phyloP scores from a whole-genome alignment of 2,329 filamentous ascomycete species.

The Hymenoscyphus repandus region DNA sequence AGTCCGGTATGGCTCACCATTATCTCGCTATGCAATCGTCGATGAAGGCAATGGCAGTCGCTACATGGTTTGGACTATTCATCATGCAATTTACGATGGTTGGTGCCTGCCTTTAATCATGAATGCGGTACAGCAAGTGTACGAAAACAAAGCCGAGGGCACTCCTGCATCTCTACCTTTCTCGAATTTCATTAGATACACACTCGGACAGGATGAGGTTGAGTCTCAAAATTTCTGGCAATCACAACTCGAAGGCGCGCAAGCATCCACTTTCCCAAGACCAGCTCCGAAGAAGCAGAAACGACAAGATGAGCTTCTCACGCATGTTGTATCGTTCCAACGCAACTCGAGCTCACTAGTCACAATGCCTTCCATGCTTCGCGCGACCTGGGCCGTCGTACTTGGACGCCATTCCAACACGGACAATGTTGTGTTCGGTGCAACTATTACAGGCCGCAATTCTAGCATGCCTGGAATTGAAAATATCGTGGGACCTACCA shows the following conservation, averaged over 20 bases:
- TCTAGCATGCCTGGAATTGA: conserved; percentile 35
- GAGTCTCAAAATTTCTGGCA: too few relatives aligned
- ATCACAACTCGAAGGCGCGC: too few relatives aligned
- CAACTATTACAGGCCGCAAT: conserved; percentile 38
- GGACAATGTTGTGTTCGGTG: conserved; percentile 38
- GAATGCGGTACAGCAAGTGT: too few relatives aligned
- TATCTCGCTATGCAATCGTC: conserved; percentile 10
- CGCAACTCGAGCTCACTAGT: too few relatives aligned
- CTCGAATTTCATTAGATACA: conserved; percentile 35
- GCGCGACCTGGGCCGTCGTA: conserved; percentile 36
- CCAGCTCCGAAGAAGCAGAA: too few relatives aligned
- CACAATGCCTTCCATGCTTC: conserved; percentile 13
- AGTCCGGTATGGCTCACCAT: not conserved
- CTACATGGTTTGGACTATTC: conserved; percentile 42
- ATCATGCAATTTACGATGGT: conserved; percentile 49
- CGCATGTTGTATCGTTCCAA: too few relatives aligned
- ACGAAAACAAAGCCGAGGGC: too few relatives aligned
- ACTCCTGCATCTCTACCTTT: too few relatives aligned
- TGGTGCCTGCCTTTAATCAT: conserved; percentile 33
- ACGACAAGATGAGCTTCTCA: too few relatives aligned
- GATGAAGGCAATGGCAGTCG: conserved; percentile 17
- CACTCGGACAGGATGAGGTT: too few relatives aligned
- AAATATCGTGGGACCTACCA: conserved; percentile 38
- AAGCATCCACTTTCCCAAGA: too few relatives aligned
- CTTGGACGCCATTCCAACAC: conserved; percentile 34